Evolutionary conservation across 2,329 filamentous ascomycete genomes (phyloP).

Genomic region (Scorias spongiosa): DNA sequence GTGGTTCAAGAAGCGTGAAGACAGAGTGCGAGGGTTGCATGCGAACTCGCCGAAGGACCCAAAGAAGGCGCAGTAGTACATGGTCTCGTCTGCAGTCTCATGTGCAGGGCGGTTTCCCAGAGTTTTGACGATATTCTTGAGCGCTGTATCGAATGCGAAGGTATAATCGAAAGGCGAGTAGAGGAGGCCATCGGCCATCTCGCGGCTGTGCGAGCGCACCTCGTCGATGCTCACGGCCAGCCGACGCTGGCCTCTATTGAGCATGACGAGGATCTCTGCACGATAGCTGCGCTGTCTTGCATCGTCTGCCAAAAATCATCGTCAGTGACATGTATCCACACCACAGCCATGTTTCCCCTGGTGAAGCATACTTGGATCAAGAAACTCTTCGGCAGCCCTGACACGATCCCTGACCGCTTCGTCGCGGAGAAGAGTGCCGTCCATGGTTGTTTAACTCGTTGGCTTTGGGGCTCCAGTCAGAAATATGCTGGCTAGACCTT

Average conservation of each 20-base stretch:
- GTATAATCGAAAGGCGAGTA: conserved; percentile 77
- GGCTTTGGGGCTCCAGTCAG: no score
- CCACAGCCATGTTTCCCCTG: no score
- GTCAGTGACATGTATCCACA: no score
- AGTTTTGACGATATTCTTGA: conserved; percentile 76
- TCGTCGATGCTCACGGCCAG: conserved; percentile 61
- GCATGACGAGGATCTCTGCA: conserved; percentile 69
- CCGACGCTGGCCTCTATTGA: conserved; percentile 45
- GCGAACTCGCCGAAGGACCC: conserved; percentile 91
- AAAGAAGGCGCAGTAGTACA: conserved; percentile 93
- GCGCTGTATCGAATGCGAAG: conserved; percentile 74
- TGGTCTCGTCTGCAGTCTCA: conserved; percentile 60
- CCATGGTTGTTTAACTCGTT: conserved; percentile 36
- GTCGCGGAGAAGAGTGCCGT: conserved; percentile 62
- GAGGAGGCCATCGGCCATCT: conserved; percentile 67
- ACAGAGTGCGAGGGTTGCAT: conserved; percentile 86
- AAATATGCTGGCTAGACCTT: no score
- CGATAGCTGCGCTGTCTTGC: conserved; percentile 58
- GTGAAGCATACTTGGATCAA: conserved; percentile 64
- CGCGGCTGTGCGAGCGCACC: conserved; percentile 70
- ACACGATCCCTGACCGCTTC: conserved; percentile 72
- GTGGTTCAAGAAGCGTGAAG: conserved; percentile 77
- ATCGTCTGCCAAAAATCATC: conserved; percentile 30
- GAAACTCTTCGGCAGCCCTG: conserved; percentile 76
- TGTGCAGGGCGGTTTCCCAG: conserved; percentile 60